Evolutionary conservation across 129 eudicot genomes (phyloP).

Genomic region (Kitagawia praeruptora): DNA sequence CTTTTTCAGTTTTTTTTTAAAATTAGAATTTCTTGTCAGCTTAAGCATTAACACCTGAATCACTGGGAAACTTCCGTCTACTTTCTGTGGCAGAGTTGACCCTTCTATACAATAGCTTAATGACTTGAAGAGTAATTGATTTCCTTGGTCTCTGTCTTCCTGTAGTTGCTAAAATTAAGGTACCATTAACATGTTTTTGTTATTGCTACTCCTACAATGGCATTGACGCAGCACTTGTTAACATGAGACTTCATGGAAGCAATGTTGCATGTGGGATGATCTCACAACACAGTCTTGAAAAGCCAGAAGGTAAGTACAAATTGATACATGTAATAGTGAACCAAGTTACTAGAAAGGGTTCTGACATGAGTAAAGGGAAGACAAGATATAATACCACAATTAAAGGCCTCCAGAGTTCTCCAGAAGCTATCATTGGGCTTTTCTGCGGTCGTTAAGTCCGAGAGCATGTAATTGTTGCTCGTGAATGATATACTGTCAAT

Average conservation of each 20-base stretch:
- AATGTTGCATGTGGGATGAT: constrained; percentile 51
- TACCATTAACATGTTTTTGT: background rate
- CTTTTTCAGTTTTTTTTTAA: too few relatives aligned
- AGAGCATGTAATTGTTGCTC: constrained; percentile 41
- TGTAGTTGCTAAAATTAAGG: background rate
- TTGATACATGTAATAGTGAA: too few relatives aligned
- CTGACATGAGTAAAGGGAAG: too few relatives aligned
- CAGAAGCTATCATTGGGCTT: constrained; percentile 42
- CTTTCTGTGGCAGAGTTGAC: too few relatives aligned
- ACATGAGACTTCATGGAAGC: constrained; percentile 43
- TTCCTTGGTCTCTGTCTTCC: too few relatives aligned
- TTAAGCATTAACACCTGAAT: background rate
- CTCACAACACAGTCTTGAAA: constrained; percentile 42
- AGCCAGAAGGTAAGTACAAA: too few relatives aligned
- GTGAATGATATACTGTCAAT: constrained; percentile 11
- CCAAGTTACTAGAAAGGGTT: too few relatives aligned
- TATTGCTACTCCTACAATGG: background rate
- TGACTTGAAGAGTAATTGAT: too few relatives aligned
- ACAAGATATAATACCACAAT: too few relatives aligned
- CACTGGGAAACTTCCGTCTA: background rate
- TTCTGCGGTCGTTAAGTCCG: constrained; percentile 33
- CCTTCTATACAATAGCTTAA: too few relatives aligned
- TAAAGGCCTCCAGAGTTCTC: background rate
- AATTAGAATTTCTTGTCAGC: too few relatives aligned
- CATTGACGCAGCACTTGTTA: constrained; percentile 31